Conservation (phyloP, 305 asterid species). For the Plantago rigida region DNA sequence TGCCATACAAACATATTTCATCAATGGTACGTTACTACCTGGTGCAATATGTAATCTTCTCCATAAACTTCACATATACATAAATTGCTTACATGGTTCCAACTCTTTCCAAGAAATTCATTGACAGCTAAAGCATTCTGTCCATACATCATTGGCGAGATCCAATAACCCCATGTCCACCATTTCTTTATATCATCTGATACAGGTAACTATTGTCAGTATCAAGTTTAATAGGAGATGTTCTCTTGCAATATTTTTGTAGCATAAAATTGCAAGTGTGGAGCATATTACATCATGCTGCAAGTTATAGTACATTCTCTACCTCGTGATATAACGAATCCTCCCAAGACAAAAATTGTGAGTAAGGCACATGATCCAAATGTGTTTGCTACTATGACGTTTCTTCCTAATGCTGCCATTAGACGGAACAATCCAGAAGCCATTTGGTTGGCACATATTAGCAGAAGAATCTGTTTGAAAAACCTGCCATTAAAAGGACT, state of each 20-base stretch:
- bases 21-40: conserved; percentile 3
- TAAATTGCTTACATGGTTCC: conserved; percentile 63
- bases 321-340: conserved; percentile 87
- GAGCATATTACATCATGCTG: neutral
- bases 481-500: conserved; percentile 40
- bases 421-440: conserved; percentile 74
- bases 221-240: neutral
- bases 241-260: neutral
- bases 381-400: conserved; percentile 73
- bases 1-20: conserved; percentile 25
- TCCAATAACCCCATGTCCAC: conserved; percentile 75
- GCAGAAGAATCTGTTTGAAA: conserved; percentile 56
- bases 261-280: neutral
- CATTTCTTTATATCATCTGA: conserved; percentile 54
- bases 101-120: conserved; percentile 84
- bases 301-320: neutral
- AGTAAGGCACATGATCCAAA: conserved; percentile 75
- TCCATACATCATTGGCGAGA: conserved; percentile 57
- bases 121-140: conserved; percentile 60
- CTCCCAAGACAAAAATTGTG: conserved; percentile 67
- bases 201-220: conserved; percentile 8
- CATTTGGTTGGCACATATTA: conserved; percentile 60
- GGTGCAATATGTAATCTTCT: conserved; percentile 1
- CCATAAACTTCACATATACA: conserved; percentile 4
- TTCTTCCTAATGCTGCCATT: conserved; percentile 75